These are phyloP conservation scores for Trichoderma pleuroti DNA, from an alignment of 2,329 filamentous ascomycete species.

Conservation along the genomic window DNA sequence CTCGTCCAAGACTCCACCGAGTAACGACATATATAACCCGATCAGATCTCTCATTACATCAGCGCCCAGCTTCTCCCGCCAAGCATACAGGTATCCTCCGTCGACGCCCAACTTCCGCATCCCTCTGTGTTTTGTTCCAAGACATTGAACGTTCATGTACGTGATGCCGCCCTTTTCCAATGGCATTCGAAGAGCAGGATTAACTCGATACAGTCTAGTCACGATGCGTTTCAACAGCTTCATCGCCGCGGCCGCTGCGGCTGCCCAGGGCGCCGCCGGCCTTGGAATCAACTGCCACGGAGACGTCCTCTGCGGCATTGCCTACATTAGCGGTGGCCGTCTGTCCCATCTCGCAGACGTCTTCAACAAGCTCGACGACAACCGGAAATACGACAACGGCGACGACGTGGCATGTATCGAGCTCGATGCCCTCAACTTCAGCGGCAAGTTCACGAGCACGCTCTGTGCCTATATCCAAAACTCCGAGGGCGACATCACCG, in stretches of 20 bases:
- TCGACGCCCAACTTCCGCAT: not conserved
- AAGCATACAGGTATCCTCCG: not conserved
- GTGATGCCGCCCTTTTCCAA: not conserved
- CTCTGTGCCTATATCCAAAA: constrained; percentile 14
- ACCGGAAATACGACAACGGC: not conserved
- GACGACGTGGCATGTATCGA: not conserved
- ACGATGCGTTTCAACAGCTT: not conserved
- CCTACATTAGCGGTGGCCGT: not conserved
- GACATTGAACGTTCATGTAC: not conserved
- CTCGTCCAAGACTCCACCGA: not conserved
- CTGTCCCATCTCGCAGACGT: not conserved
- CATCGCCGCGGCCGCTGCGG: not conserved
- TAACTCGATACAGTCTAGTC: not conserved
- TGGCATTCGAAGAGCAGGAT: not conserved
- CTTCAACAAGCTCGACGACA: constrained; percentile 6
- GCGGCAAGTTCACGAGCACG: not conserved
- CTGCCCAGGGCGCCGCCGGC: not conserved
- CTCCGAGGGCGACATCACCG: not conserved
- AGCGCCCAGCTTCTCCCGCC: not conserved
- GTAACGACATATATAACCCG: not conserved
- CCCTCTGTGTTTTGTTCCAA: not conserved
- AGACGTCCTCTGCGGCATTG: not conserved
- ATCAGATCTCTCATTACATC: not conserved
- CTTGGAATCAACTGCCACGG: constrained; percentile 15
- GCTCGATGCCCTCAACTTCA: not conserved